These are phyloP conservation scores for Fusarium nelsonii DNA, from an alignment of 2,329 filamentous ascomycete species.

Conservation along the genomic window DNA sequence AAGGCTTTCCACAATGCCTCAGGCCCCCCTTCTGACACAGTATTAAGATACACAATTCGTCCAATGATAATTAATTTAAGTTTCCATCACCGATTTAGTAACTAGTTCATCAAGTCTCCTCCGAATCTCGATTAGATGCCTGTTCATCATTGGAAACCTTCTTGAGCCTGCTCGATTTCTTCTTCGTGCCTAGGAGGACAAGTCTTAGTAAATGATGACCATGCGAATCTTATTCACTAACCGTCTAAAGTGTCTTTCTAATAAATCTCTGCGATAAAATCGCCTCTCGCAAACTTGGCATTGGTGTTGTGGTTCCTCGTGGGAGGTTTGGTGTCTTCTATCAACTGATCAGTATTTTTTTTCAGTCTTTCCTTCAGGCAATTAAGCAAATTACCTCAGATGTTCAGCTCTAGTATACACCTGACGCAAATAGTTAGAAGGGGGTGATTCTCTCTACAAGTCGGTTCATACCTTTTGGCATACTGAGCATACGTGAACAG, in stretches of 20 bases:
- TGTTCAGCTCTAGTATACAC: constrained; percentile 22
- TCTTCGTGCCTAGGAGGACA: neutral
- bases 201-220: neutral
- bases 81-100: no score
- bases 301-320: constrained; percentile 16
- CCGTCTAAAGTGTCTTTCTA: constrained; percentile 25
- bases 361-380: rapidly evolving
- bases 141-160: neutral
- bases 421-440: neutral
- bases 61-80: no score
- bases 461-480: constrained; percentile 1
- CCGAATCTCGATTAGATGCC: no score
- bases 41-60: no score
- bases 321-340: constrained; percentile 16
- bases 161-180: neutral
- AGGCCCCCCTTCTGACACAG: no score
- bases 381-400: neutral
- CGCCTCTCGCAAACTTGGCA: constrained; percentile 16
- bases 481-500: constrained; percentile 15
- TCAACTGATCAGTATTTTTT: neutral
- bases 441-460: rapidly evolving
- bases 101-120: no score
- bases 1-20: no score
- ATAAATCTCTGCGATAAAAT: constrained; percentile 10
- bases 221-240: neutral